Conservation (phyloP, 2,329 filamentous ascomycete genomes). For the Phoma herbarum region DNA sequence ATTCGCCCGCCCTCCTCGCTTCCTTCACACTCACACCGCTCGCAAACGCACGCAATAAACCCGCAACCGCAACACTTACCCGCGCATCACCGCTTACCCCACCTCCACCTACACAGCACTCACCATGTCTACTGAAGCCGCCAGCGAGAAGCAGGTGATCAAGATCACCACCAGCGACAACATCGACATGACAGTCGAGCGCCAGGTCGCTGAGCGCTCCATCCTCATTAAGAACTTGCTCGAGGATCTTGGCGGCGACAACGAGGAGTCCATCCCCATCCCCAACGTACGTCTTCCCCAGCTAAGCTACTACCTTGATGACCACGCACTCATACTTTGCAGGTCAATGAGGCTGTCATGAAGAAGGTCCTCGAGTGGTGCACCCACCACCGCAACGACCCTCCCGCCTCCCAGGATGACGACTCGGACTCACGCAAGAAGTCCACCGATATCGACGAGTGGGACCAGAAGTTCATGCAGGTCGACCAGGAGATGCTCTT, state of each 20-base stretch:
- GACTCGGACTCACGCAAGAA: slow-evolving; percentile 96
- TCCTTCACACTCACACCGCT: slow-evolving; percentile 10
- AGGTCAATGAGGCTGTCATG: slow-evolving; percentile 90
- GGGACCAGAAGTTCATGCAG: slow-evolving; percentile 99
- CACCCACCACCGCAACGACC: slow-evolving; percentile 90
- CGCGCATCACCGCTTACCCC: slow-evolving; percentile 28
- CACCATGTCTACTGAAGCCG: slow-evolving; percentile 36
- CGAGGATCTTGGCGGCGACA: slow-evolving; percentile 79
- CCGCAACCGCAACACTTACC: slow-evolving; percentile 4
- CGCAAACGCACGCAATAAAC: slow-evolving; percentile 5
- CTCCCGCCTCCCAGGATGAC: slow-evolving; percentile 81
- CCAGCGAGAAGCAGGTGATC: slow-evolving; percentile 37
- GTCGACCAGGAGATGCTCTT: slow-evolving; percentile 99
- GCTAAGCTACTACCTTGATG: not conserved
- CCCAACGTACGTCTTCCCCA: slow-evolving; percentile 65
- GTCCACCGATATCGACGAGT: slow-evolving; percentile 98
- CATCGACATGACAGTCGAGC: slow-evolving; percentile 62
- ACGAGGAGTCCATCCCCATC: slow-evolving; percentile 79
- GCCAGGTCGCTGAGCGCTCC: slow-evolving; percentile 86
- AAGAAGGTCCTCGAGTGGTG: slow-evolving; percentile 99
- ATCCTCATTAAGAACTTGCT: slow-evolving; percentile 98
- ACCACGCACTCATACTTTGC: slow-evolving; percentile 39
- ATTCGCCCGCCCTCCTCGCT: slow-evolving; percentile 14
- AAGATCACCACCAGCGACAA: slow-evolving; percentile 58
- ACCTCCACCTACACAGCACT: slow-evolving; percentile 24